Percentiles rank a stretch among this genome's conserved stretches.
These are phyloP conservation scores for Diplodia corticola DNA, from an alignment of 2,329 filamentous ascomycete species.

Conservation along the genomic window DNA sequence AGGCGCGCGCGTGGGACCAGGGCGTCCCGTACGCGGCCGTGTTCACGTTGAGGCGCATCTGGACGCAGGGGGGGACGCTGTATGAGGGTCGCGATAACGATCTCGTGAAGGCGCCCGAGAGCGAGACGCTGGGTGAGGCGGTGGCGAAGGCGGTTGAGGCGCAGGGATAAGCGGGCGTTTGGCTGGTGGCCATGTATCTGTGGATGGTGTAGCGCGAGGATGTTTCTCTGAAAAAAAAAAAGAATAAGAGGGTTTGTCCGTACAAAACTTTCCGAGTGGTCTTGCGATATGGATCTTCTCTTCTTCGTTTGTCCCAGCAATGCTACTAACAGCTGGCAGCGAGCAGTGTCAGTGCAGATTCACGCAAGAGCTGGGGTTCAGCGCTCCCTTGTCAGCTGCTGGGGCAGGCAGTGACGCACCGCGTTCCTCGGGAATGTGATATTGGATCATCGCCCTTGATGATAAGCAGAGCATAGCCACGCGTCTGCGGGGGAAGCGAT, in stretches of 20 bases:
- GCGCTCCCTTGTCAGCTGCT: no score
- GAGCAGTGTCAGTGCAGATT: not conserved
- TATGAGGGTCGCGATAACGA: conserved; percentile 61
- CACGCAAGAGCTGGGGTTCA: not conserved
- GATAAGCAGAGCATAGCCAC: not conserved
- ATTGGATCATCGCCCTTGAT: not conserved
- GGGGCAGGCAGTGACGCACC: no score
- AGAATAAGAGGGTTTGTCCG: no score
- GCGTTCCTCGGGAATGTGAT: not conserved
- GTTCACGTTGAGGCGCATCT: conserved; percentile 67
- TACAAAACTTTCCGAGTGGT: no score
- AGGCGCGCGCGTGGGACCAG: conserved; percentile 60
- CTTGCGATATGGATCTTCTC: no score
- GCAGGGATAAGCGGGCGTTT: not conserved
- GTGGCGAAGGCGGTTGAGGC: conserved; percentile 1
- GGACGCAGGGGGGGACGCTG: conserved; percentile 70
- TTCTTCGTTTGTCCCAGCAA: no score
- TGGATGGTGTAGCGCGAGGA: no score
- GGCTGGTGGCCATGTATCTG: no score
- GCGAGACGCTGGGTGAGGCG: conserved; percentile 2
- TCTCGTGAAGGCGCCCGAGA: not conserved
- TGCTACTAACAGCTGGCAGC: not conserved
- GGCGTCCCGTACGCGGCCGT: conserved; percentile 54
- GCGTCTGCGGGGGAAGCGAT: not conserved
- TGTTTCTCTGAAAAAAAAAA: no score